phyloP scores from a whole-genome alignment of 352 stramenopile species.

The Phytophthora hibernalis region DNA sequence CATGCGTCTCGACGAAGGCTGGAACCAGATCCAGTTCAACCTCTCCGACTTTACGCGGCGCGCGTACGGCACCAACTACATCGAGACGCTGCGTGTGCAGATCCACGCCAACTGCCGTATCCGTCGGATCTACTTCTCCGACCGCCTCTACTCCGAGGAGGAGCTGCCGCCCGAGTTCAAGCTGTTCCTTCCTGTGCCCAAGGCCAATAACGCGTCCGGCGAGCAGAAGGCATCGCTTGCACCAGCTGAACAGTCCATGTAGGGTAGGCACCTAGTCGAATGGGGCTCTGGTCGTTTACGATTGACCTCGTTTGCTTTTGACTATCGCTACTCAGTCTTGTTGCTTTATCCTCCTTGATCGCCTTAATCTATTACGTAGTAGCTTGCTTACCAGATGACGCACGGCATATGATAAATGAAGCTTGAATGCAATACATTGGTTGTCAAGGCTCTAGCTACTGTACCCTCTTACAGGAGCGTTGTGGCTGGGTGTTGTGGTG shows the following conservation, averaged over 20 bases:
- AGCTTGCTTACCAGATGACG: not conserved
- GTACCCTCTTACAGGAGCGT: not conserved
- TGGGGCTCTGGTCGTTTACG: not conserved
- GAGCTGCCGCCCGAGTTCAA: constrained; percentile 98
- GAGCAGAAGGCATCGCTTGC: constrained; percentile 53
- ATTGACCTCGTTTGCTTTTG: not conserved
- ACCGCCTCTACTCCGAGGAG: constrained; percentile 97
- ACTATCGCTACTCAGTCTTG: not conserved
- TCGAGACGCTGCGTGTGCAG: constrained; percentile 97
- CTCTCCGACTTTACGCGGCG: constrained; percentile 96
- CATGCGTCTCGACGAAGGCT: constrained; percentile 98
- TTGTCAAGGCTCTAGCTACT: constrained; percentile 19
- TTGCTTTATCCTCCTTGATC: not conserved
- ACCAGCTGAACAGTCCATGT: constrained; percentile 52
- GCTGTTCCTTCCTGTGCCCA: constrained; percentile 95
- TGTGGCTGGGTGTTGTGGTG: constrained; percentile 5
- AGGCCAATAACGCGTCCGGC: constrained; percentile 70
- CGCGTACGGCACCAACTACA: constrained; percentile 98
- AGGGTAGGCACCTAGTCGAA: constrained; percentile 17
- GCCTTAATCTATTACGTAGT: constrained; percentile 10
- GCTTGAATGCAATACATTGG: constrained; percentile 24
- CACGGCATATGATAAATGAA: constrained; percentile 1
- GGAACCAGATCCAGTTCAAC: constrained; percentile 99
- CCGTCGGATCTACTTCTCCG: constrained; percentile 97
- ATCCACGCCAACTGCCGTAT: constrained; percentile 98